Conservation (phyloP, 345 rosid species). For the Gossypium herbaceum region DNA sequence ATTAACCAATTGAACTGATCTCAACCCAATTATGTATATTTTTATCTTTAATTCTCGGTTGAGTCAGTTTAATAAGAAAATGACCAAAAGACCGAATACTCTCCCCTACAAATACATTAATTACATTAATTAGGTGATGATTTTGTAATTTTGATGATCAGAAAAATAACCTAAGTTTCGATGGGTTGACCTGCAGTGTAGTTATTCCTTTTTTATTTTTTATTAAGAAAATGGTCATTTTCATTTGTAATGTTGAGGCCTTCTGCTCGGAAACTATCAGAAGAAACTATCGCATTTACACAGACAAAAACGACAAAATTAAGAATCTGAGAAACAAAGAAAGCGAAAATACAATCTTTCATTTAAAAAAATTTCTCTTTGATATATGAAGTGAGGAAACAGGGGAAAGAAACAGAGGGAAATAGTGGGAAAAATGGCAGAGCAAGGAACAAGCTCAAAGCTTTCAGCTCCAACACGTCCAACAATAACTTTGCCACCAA, state of each 20-base stretch:
- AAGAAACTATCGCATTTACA: constrained; percentile 1
- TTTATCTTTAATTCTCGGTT: no score
- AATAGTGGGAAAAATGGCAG: constrained; percentile 38
- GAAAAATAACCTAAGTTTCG: no score
- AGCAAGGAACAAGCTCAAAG: constrained; percentile 20
- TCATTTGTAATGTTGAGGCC: neutral
- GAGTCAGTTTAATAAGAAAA: no score
- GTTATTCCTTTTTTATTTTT: no score
- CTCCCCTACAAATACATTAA: no score
- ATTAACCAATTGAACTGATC: fast-evolving
- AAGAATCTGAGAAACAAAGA: neutral
- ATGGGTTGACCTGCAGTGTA: no score
- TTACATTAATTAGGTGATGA: no score
- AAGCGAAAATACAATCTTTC: neutral
- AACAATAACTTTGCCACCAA: constrained; percentile 64
- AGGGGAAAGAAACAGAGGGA: neutral
- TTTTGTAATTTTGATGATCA: no score
- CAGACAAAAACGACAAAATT: neutral
- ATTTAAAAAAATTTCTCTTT: neutral
- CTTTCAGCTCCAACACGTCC: constrained; percentile 46
- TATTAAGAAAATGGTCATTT: neutral
- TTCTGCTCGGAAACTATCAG: neutral
- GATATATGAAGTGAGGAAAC: neutral
- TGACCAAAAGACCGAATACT: no score
- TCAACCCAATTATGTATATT: fast-evolving